Conservation (phyloP, 495 filamentous ascomycete genomes). For the Cenococcum geophilum region DNA sequence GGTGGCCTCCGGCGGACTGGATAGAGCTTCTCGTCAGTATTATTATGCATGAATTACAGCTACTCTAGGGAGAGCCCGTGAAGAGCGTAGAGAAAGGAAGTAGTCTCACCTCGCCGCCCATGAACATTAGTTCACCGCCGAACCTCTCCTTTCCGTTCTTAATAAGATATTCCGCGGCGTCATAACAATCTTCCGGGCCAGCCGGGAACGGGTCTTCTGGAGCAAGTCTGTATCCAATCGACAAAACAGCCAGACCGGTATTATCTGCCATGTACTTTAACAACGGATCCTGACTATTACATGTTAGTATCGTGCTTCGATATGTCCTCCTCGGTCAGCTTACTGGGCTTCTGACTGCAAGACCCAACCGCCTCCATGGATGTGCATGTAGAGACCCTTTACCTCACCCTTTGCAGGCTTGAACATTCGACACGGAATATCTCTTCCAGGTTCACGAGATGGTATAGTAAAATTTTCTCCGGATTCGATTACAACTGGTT, state of each 20-base stretch:
- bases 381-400: constrained; percentile 47
- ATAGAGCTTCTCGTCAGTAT: not conserved
- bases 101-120: constrained; percentile 36
- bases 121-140: constrained; percentile 41
- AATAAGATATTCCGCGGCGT: constrained; percentile 48
- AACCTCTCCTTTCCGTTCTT: constrained; percentile 43
- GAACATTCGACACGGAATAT: constrained; percentile 47
- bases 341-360: constrained; percentile 35
- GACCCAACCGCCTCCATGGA: constrained; percentile 52
- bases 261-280: constrained; percentile 43
- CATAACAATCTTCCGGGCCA: constrained; percentile 48
- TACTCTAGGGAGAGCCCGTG: too few relatives aligned
- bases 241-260: constrained; percentile 43
- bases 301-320: constrained; percentile 10
- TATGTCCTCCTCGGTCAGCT: constrained; percentile 21
- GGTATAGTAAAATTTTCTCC: constrained; percentile 44
- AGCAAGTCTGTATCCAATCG: constrained; percentile 55
- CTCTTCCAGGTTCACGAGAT: constrained; percentile 44
- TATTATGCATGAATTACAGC: not conserved
- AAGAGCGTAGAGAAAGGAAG: not conserved
- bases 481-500: constrained; percentile 36
- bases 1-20: constrained; percentile 47
- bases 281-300: constrained; percentile 36
- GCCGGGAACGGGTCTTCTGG: constrained; percentile 53
- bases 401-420: constrained; percentile 41